Evolutionary conservation across 2,329 filamentous ascomycete species (phyloP), one percentile per base, ranked within the genome.

Genomic region (Hypoxylon sp.): DNA sequence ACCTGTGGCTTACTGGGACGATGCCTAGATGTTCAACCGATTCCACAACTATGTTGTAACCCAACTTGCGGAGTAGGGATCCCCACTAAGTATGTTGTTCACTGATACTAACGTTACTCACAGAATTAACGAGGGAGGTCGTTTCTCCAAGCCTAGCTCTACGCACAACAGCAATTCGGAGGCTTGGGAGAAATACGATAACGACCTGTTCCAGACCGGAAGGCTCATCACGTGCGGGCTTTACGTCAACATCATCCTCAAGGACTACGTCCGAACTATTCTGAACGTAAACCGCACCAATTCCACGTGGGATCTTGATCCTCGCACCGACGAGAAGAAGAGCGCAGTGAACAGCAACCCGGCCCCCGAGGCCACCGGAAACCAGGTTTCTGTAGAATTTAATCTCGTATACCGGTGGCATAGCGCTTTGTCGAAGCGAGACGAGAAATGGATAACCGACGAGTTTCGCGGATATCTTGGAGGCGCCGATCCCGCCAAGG

Each of bases 21-120:
- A 4, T 32, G 6, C 6, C 11, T 13, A 67, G 62, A 91, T 92
- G 89, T 89, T 92, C 78, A 90, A 89, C 71, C 85, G 88, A 17
- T 95, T 95, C 78, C 94, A 97, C 78, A 97, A 97, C 77, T 85
- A 94, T 68, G 87, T 93, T 0, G 93, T 91, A 2, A 87, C 89
- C 55, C 89, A 94, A 64, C 81, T 97, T 19, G 91, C 90, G 0
- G 79, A 83, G 67, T 69, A 48, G 62, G 65, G 17, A 11, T 13
- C 17, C 24, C 13, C 20, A 4, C 22, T 34, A 17, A 17, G 10
- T 19, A 41, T 32, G 24, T 8, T 41, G 37, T 1, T 15, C 11
- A 13, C 17, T 6, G n/a, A 62, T 34, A n/a, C 43, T 54, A 28
- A 62, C 22, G 54, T 28, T 30, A 49, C 24, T 15, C 15, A 4